Percentiles rank a stretch among this genome's conserved stretches.
These are phyloP conservation scores for Smallanthus sonchifolius DNA, from an alignment of 129 eudicot species.

Conservation along the genomic window DNA sequence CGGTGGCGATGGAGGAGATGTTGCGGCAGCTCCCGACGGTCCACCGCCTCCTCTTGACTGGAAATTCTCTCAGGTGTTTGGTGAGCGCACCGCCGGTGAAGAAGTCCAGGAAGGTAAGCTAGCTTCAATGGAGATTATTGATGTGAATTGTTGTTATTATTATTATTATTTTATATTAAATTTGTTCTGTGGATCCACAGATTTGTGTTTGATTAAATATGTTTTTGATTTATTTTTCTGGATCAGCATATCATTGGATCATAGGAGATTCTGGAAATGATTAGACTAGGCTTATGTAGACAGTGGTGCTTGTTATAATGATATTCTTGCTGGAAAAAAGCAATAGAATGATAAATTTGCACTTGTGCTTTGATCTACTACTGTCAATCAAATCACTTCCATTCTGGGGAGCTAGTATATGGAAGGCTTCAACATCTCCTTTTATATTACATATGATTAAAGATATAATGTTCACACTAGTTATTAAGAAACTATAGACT, in stretches of 20 bases:
- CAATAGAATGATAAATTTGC: not conserved
- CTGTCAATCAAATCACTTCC: conserved; percentile 5
- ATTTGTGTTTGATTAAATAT: conserved; percentile 15
- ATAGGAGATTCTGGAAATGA: conserved; percentile 16
- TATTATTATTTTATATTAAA: not conserved
- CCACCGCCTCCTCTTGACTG: conserved; percentile 76
- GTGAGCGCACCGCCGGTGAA: conserved; percentile 72
- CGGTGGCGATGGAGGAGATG: conserved; percentile 62
- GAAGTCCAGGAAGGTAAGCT: conserved; percentile 61
- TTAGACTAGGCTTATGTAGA: conserved; percentile 11
- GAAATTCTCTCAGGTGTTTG: conserved; percentile 85
- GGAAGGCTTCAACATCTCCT: not conserved
- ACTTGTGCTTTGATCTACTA: conserved; percentile 15
- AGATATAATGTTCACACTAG: not conserved
- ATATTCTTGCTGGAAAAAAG: not conserved
- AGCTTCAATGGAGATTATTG: not conserved
- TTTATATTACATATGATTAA: not conserved
- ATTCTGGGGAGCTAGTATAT: not conserved
- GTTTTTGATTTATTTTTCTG: conserved; percentile 25
- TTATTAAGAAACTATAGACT: not conserved
- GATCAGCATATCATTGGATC: conserved; percentile 22
- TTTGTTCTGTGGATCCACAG: conserved; percentile 17
- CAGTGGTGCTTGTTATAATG: not conserved
- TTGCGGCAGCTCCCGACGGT: conserved; percentile 51
- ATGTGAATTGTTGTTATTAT: not conserved